phyloP scores from a whole-genome alignment of 2,329 filamentous ascomycete species.

The Alternaria alternata region DNA sequence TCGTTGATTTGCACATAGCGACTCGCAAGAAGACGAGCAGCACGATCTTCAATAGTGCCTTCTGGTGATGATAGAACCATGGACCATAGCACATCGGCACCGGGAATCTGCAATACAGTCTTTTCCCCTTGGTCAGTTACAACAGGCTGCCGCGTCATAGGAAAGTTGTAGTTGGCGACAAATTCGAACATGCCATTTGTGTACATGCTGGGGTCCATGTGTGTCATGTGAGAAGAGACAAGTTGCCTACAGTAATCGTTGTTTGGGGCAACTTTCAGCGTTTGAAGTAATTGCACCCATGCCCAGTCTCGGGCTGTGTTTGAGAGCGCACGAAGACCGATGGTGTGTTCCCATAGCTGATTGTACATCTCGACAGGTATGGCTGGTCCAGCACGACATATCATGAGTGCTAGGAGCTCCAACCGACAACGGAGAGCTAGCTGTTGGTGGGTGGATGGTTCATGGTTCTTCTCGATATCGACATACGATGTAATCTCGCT shows the following conservation, averaged over 20 bases:
- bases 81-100: constrained; percentile 80
- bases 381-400: constrained; percentile 67
- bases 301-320: constrained; percentile 69
- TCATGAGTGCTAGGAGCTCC: constrained; percentile 66
- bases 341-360: constrained; percentile 75
- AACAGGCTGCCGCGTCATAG: constrained; percentile 24
- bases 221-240: constrained; percentile 63
- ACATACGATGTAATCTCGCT: constrained; percentile 52
- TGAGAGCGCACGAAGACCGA: constrained; percentile 69
- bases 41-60: constrained; percentile 70
- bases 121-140: constrained; percentile 28
- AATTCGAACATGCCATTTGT: constrained; percentile 70
- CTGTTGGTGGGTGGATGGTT: constrained; percentile 18
- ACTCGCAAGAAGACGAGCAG: constrained; percentile 75
- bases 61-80: constrained; percentile 75
- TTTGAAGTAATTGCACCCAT: constrained; percentile 62
- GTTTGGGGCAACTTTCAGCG: constrained; percentile 26
- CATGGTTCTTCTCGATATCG: constrained; percentile 25
- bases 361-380: constrained; percentile 69
- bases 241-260: constrained; percentile 45
- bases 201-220: constrained; percentile 65
- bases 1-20: constrained; percentile 68
- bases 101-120: constrained; percentile 59
- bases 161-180: constrained; percentile 57
- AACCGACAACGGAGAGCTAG: constrained; percentile 51